Evolutionary conservation across 2,329 filamentous ascomycete species (phyloP).

Genomic region (Gaeumannomyces tritici): DNA sequence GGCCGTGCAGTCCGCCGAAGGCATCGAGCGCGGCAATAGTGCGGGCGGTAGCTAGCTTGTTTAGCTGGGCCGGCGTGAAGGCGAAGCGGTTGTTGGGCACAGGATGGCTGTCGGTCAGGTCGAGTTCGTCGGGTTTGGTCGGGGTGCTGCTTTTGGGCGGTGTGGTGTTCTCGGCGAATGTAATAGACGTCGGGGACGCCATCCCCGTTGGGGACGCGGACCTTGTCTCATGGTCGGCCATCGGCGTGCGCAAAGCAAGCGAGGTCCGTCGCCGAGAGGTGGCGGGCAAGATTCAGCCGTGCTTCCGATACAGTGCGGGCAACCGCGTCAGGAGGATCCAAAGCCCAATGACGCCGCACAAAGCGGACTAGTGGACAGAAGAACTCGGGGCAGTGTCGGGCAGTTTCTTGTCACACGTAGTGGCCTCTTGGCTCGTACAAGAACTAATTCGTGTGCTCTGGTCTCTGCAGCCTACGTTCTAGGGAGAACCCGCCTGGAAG

Average conservation of each 20-base stretch:
- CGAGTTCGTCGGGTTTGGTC: background rate
- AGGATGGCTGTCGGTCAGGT: constrained; percentile 1
- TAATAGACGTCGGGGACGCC: background rate
- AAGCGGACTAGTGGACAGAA: background rate
- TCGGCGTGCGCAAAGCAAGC: background rate
- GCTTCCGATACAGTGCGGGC: too few species aligned
- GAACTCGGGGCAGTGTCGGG: too few species aligned
- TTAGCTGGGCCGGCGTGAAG: constrained; percentile 2
- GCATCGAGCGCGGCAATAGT: background rate
- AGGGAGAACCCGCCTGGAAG: background rate
- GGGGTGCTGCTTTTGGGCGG: background rate
- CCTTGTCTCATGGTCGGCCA: constrained; percentile 1
- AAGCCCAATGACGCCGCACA: background rate
- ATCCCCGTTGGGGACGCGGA: background rate
- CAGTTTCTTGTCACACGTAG: background rate
- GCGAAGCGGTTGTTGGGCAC: constrained; percentile 3
- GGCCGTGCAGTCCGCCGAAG: constrained; percentile 4
- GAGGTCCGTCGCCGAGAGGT: background rate
- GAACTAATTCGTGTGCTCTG: background rate
- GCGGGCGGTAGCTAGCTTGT: constrained; percentile 2
- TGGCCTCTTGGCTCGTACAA: background rate
- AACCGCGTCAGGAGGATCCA: too few species aligned
- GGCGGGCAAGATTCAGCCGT: background rate
- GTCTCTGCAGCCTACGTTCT: background rate
- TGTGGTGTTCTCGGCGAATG: background rate